Conservation (phyloP, 2,329 filamentous ascomycete species). For the Paracoccidioides lutzii region DNA sequence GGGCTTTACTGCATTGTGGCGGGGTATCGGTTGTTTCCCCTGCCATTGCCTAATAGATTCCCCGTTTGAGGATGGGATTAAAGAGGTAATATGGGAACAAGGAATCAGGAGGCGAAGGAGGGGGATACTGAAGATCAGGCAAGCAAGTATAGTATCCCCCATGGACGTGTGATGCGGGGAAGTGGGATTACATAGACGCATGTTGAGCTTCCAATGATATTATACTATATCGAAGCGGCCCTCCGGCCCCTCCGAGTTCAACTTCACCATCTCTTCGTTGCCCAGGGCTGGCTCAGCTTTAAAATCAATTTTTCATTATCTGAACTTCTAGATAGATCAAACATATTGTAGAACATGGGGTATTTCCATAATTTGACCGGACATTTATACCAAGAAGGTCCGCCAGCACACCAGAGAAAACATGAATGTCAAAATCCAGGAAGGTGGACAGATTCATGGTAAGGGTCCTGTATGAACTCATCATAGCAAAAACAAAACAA, state of each 20-base stretch:
- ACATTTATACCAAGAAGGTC: no score
- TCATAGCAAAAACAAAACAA: background rate
- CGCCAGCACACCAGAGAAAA: background rate
- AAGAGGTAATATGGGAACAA: background rate
- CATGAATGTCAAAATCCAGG: background rate
- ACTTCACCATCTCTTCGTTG: no score
- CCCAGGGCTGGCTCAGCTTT: no score
- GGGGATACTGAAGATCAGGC: background rate
- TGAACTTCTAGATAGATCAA: no score
- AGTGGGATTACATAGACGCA: background rate
- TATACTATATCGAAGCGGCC: no score
- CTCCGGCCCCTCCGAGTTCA: no score
- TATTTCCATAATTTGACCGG: no score
- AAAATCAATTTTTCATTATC: no score
- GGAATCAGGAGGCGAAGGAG: background rate
- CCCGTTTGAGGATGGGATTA: background rate
- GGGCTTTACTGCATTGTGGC: slow-evolving; percentile 2
- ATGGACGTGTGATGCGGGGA: background rate
- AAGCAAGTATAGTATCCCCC: background rate
- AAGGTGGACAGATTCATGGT: background rate
- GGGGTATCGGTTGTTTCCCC: background rate
- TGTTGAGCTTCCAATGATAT: no score
- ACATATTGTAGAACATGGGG: no score
- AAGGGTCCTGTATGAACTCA: background rate
- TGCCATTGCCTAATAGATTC: background rate